Evolutionary conservation across 345 rosid species (phyloP), one percentile per base, ranked within the genome.

Genomic region (Salix dunnii): DNA sequence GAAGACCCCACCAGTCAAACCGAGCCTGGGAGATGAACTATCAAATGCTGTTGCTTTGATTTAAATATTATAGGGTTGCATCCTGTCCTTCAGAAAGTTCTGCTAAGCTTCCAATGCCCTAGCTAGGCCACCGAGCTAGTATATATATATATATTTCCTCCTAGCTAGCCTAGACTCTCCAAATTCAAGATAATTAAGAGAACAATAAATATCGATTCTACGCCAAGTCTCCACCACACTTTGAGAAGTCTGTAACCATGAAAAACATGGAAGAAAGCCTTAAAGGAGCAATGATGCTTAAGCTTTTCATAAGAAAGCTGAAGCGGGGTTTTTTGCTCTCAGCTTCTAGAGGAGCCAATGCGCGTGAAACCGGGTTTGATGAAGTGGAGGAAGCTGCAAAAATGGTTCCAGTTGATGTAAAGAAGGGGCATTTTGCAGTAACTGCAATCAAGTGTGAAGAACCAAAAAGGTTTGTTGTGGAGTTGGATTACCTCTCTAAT

Each of bases 401-500:
- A 49, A 17, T 53, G 53, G 55, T 80, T 72, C 87, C 89, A 0
- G 67, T 74, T 1, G 88, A 85, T 75, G 91, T 86, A 2, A 86
- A 83, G 72, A 73, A 82, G 74, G 90, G 91, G 18, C 86, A 88
- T 46, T 84, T 87, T 74, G 90, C 87, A 21, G 88, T 87, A 18
- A 81, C 76, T 76, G 82, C 87, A 10, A 81, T 71, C 35, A 75
- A 85, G 80, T 91, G 85, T 58, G 90, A 82, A 30, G 73, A 77
- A 68, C 78, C 82, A 30, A 81, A 77, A 79, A 87, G 90, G 86
- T 91, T 91, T 78, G 61, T 86, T 60, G 77, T 91, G 78, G 86
- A 89, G 74, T 71, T 91, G 67, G 58, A 76, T 69, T 75, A 43
- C 67, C 85, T 89, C 55, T 80, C 64, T 40, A 78, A 78, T 71